phyloP scores from a whole-genome alignment of 73 alveolate genomes.

The Uronychia setigera region DNA sequence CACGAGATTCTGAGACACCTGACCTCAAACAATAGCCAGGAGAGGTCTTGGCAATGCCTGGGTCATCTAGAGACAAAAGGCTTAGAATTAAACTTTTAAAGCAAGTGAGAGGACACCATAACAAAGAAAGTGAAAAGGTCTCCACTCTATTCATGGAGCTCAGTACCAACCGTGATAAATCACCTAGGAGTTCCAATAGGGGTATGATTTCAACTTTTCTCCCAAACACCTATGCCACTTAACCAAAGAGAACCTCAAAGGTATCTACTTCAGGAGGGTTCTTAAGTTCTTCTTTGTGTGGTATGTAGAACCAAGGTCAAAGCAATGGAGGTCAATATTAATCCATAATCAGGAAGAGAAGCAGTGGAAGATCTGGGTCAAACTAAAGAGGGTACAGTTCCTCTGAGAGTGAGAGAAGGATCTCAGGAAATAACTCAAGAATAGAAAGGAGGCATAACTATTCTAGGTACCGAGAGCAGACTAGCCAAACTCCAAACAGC shows the following conservation, averaged over 20 bases:
- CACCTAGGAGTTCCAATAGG: too few relatives aligned
- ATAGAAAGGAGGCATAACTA: neutral
- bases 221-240: too few relatives aligned
- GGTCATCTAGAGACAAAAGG: neutral
- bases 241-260: too few relatives aligned
- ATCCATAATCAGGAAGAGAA: too few relatives aligned
- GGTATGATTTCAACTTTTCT: neutral
- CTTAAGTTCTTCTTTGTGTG: too few relatives aligned
- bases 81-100: neutral
- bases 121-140: neutral
- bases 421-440: neutral
- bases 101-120: neutral
- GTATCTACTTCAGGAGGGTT: too few relatives aligned
- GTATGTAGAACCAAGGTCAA: too few relatives aligned
- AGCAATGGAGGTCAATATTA: too few relatives aligned
- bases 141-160: neutral
- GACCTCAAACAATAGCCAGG: too few relatives aligned
- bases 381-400: neutral
- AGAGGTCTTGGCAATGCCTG: too few relatives aligned
- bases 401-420: neutral
- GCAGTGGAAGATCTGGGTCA: too few relatives aligned
- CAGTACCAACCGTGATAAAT: neutral
- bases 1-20: too few relatives aligned
- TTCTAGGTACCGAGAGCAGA: neutral
- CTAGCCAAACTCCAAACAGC: neutral